These are phyloP conservation scores for Collybia mongolica DNA, from an alignment of 768 basidiomycete species.

Conservation along the genomic window DNA sequence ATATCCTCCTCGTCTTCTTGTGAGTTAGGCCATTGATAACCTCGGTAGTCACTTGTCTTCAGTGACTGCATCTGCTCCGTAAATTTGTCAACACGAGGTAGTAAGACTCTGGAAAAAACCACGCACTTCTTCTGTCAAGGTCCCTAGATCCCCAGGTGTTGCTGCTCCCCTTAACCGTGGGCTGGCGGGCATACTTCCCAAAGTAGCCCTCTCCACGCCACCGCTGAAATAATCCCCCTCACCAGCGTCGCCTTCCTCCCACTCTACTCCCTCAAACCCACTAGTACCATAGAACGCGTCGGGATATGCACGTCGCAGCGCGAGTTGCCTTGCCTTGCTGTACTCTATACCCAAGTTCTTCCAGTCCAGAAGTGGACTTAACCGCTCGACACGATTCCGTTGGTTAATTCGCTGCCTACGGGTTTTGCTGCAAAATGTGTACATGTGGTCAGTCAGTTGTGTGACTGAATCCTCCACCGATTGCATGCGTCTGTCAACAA, in stretches of 20 bases:
- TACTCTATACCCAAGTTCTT: constrained; percentile 98
- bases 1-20: constrained; percentile 87
- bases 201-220: constrained; percentile 67
- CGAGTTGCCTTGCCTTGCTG: constrained; percentile 90
- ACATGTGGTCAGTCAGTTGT: constrained; percentile 77
- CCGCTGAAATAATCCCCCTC: constrained; percentile 44
- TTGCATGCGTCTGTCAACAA: constrained; percentile 88
- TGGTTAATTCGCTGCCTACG: constrained; percentile 98
- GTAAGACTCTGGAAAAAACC: neutral
- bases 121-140: constrained; percentile 79
- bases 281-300: constrained; percentile 78
- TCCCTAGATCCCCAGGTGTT: constrained; percentile 93
- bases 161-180: constrained; percentile 83
- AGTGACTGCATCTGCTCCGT: constrained; percentile 76
- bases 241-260: constrained; percentile 20
- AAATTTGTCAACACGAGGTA: neutral
- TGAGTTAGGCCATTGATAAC: constrained; percentile 56
- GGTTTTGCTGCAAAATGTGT: constrained; percentile 75
- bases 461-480: constrained; percentile 90
- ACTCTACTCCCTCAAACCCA: constrained; percentile 45
- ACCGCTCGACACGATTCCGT: constrained; percentile 94
- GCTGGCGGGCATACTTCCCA: constrained; percentile 83
- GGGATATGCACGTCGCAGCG: constrained; percentile 91
- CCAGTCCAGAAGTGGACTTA: constrained; percentile 95
- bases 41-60: constrained; percentile 83